Evolutionary conservation across 441 rosid species (phyloP).

Genomic region (Croton setiger): DNA sequence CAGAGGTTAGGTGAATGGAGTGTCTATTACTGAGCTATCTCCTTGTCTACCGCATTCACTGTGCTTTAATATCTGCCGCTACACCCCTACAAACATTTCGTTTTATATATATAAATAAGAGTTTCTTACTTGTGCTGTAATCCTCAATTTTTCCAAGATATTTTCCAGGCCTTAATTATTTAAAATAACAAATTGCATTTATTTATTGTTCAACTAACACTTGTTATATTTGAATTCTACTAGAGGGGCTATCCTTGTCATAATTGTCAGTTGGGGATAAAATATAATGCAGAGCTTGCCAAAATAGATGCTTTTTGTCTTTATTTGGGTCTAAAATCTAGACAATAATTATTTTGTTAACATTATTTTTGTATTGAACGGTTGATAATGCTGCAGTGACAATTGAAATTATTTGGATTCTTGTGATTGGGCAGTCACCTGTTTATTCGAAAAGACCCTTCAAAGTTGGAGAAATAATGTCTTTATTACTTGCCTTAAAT

Average conservation of each 20-base stretch:
- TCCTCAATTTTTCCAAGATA: background rate
- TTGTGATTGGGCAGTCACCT: slow-evolving; percentile 5
- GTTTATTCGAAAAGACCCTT: background rate
- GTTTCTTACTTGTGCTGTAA: background rate
- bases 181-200: background rate
- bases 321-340: background rate
- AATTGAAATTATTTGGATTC: background rate
- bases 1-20: background rate
- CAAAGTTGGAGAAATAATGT: background rate
- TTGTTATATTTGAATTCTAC: background rate
- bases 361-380: background rate
- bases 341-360: background rate
- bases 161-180: background rate
- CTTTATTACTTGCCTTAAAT: background rate
- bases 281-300: background rate
- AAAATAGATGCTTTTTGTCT: slow-evolving; percentile 4
- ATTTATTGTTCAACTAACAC: background rate
- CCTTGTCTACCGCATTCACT: too few relatives aligned
- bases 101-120: too few relatives aligned
- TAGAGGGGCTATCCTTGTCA: background rate
- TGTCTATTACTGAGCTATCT: too few relatives aligned
- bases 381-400: background rate
- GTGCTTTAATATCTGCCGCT: too few relatives aligned
- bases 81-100: too few relatives aligned
- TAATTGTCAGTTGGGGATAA: background rate